Evolutionary conservation across 1,139 yeast species (phyloP).

Genomic region (Petasospora fabianii): DNA sequence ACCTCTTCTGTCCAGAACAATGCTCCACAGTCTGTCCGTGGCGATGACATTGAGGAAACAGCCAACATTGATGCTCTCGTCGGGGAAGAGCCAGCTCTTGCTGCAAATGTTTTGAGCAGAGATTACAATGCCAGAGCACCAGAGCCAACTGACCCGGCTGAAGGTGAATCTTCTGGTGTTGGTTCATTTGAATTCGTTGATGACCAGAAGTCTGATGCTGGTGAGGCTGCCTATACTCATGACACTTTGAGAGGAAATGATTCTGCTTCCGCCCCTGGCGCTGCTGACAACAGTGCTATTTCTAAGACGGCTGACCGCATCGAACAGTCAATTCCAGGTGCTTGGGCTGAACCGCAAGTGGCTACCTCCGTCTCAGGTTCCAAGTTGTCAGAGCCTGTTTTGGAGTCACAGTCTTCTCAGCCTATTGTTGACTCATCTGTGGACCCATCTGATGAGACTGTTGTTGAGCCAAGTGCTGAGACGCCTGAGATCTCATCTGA

Average conservation of each 20-base stretch:
- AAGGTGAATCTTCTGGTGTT: conserved; percentile 23
- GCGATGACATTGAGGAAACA: conserved; percentile 42
- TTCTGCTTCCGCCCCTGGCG: too few species aligned
- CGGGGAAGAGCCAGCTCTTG: conserved; percentile 23
- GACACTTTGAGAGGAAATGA: too few species aligned
- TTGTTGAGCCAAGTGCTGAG: too few species aligned
- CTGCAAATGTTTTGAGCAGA: conserved; percentile 22
- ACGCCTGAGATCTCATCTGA: too few species aligned
- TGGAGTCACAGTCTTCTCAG: too few species aligned
- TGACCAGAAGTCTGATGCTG: conserved; percentile 21
- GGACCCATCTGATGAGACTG: too few species aligned
- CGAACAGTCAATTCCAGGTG: conserved; percentile 27
- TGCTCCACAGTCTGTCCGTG: conserved; percentile 85
- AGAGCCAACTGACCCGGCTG: conserved; percentile 9
- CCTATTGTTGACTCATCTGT: too few species aligned
- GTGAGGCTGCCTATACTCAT: conserved; percentile 1
- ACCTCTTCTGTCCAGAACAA: conserved; percentile 91
- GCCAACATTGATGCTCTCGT: conserved; percentile 18
- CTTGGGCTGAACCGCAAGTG: conserved; percentile 16
- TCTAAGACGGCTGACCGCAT: conserved; percentile 9
- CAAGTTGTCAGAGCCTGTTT: too few species aligned
- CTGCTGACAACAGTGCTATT: conserved; percentile 5
- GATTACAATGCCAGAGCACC: conserved; percentile 15
- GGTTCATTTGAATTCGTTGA: conserved; percentile 34
- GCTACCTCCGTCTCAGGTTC: background rate